Base-by-base conservation (phyloP, 1,284 basidiomycete species). In the Boletus holoroseus region DNA sequence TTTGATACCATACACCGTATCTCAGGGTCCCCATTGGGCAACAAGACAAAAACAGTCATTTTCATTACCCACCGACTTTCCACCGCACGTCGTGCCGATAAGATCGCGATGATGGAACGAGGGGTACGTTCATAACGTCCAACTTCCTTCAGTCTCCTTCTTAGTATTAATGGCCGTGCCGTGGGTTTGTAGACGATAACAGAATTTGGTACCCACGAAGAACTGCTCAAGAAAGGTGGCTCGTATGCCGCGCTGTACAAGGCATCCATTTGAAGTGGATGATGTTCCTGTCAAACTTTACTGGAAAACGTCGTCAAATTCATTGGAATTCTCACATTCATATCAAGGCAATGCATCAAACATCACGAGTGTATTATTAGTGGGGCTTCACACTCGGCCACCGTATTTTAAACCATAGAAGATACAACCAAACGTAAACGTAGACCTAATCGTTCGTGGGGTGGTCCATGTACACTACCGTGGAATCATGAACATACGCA, bases 1-100 rank as follows among this genome's bases (percentile, higher is more conserved):
- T 88, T 90, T 57, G 79, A 87, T 53, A 83, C 82, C 37, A 80
- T 89, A 47, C 77, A 82, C 55, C 70, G 74, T 50, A 72, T 86
- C 50, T 81, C 85, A 28, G 75, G 75, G 42, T 71, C 75, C 27
- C 71, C 78, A 32, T 72, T 69, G 27, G 83, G 82, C 20, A 71
- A 74, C 58, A 73, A 72, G 57, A 76, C 69, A 16, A 87, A 86
- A 67, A 88, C 87, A 2, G 83, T 88, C 51, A 79, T 92, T 32
- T 91, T 87, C 68, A 88, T 92, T 62, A 90, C 88, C 4, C 90
- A 92, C 70, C 78, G 87, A 55, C 78, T 92, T 54, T 82, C 84
- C 22, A 87, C 85, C 38, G 88, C 87, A 16, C 79, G 85, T 12
- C 78, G 83, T 42, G 87, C 87, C 54, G 85, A 88, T 70, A 88